Conservation (phyloP, 345 rosid species). For the Citrus sinensis region DNA sequence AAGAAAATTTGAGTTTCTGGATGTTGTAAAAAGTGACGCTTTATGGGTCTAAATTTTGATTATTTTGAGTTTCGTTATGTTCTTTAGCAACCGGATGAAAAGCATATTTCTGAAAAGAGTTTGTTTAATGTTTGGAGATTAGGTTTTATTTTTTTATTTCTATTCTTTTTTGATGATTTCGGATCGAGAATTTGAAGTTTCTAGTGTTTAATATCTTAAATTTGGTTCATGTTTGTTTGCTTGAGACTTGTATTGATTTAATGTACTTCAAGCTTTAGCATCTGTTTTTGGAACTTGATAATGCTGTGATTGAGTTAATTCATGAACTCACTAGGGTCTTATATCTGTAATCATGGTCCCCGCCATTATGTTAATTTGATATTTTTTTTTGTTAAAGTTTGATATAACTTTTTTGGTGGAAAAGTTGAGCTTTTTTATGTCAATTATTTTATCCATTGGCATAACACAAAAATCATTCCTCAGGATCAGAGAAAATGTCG, state of each 20-base stretch:
- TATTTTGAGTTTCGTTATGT: not conserved
- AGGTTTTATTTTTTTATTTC: not conserved
- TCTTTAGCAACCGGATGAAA: not conserved
- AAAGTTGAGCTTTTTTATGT: constrained; percentile 32
- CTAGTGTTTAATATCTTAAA: not conserved
- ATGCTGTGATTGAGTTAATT: constrained; percentile 18
- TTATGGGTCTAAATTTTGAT: not conserved
- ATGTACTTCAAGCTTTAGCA: constrained; percentile 13
- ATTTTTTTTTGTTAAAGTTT: constrained; percentile 39
- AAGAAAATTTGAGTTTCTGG: constrained; percentile 8
- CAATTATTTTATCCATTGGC: constrained; percentile 28
- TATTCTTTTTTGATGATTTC: not conserved
- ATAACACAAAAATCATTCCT: constrained; percentile 28
- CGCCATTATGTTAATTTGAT: constrained; percentile 45
- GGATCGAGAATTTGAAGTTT: constrained; percentile 15
- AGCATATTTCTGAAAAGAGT: not conserved
- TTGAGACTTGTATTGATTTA: not conserved
- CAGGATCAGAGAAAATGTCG: constrained; percentile 49
- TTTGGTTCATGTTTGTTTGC: not conserved
- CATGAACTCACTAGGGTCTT: constrained; percentile 30
- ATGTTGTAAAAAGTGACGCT: not conserved
- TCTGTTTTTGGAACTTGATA: constrained; percentile 30
- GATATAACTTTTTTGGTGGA: constrained; percentile 31
- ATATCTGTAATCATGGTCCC: constrained; percentile 61
- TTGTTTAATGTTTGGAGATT: not conserved